phyloP scores from a whole-genome alignment of 2,329 filamentous ascomycete species.

The Trichophyton simii region DNA sequence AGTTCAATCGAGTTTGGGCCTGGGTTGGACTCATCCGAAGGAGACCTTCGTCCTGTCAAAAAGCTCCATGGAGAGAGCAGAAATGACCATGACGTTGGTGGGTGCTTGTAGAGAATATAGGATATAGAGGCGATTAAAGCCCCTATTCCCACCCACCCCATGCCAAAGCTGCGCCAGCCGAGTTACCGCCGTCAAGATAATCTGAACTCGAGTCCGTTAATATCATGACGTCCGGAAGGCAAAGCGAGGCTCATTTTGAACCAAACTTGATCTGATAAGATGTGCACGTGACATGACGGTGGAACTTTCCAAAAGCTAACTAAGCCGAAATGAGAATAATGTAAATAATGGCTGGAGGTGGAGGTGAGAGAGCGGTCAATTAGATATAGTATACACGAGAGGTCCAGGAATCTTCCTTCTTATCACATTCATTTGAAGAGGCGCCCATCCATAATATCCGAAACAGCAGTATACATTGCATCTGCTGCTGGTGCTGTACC shows the following conservation, averaged over 20 bases:
- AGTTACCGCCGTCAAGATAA: neutral
- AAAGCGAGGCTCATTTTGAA: neutral
- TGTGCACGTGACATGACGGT: neutral
- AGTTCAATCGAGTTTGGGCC: neutral
- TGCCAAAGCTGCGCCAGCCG: slow-evolving; percentile 13
- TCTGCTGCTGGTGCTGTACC: neutral
- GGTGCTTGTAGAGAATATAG: slow-evolving; percentile 30
- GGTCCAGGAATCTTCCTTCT: neutral
- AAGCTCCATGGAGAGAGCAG: neutral
- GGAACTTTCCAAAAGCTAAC: too few relatives aligned
- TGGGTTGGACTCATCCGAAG: neutral
- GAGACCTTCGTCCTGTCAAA: neutral
- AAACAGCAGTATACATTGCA: neutral
- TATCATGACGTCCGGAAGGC: neutral
- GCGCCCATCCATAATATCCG: neutral
- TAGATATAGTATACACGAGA: neutral
- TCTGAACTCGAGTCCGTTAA: neutral
- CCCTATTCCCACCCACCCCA: slow-evolving; percentile 33
- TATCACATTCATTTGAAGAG: neutral
- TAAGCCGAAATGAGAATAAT: too few relatives aligned
- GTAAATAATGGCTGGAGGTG: too few relatives aligned
- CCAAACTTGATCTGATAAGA: neutral
- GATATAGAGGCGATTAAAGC: slow-evolving; percentile 28
- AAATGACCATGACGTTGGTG: slow-evolving; percentile 24
- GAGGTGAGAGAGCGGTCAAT: too few relatives aligned